Percentiles rank a stretch among this genome's conserved stretches.
These are phyloP conservation scores for Aspergillus unguis DNA, from an alignment of 2,329 filamentous ascomycete species.

Conservation along the genomic window DNA sequence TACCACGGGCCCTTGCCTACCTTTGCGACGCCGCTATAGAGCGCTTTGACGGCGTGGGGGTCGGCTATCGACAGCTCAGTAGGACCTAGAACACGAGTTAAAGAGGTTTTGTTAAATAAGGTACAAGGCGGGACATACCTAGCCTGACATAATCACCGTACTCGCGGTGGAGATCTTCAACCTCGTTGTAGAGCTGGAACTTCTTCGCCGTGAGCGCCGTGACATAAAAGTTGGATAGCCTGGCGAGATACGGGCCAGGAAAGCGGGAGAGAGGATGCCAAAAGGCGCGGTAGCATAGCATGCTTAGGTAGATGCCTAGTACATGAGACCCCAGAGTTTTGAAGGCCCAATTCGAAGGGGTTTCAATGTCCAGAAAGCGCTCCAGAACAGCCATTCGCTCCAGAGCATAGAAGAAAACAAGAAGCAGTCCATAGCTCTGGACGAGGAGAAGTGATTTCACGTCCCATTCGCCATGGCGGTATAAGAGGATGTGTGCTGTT, in stretches of 20 bases:
- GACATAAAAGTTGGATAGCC: conserved; percentile 27
- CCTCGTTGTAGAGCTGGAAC: conserved; percentile 16
- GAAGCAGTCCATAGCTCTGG: too few species aligned
- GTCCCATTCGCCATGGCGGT: too few species aligned
- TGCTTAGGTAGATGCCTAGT: too few species aligned
- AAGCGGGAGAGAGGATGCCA: conserved; percentile 1
- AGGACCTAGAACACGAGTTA: conserved; percentile 1
- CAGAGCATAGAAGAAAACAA: too few species aligned
- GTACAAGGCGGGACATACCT: conserved; percentile 17
- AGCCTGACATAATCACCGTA: conserved; percentile 33
- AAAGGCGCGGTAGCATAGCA: too few species aligned
- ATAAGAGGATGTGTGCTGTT: too few species aligned
- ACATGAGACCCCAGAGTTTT: too few species aligned
- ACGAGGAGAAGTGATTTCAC: too few species aligned
- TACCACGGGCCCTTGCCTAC: conserved; percentile 27
- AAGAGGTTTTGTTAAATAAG: not conserved
- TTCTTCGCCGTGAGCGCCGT: conserved; percentile 22
- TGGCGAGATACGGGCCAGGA: conserved; percentile 13
- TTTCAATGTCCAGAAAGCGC: too few species aligned
- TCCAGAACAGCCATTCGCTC: too few species aligned
- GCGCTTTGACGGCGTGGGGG: conserved; percentile 1
- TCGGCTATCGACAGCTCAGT: conserved; percentile 8
- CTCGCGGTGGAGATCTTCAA: conserved; percentile 19
- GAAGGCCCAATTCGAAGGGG: too few species aligned
- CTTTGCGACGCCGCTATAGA: not conserved